Base-by-base conservation (phyloP, 805 yeast genomes). In the Saccharomycopsis sp. region DNA sequence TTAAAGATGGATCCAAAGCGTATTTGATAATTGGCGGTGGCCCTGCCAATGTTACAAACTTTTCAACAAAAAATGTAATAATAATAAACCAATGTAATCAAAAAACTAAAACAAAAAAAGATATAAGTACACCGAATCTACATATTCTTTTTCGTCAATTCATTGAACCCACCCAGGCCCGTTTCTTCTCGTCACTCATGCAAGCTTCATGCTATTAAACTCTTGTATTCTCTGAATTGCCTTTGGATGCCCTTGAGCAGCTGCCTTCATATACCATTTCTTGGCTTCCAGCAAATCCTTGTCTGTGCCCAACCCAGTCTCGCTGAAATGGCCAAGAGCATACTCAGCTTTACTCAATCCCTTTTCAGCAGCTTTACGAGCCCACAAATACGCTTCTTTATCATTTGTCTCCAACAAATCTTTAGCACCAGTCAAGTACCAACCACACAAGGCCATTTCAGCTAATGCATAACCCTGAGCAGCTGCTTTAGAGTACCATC, bases 401-500 rank as follows among this genome's bases (percentile, higher is more conserved):
- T 75, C 81, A 58, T 79, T 78, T 5, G 72, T 70, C 35, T 64
- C 62, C 35, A 83, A 58, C 1, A 75, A 63, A 2, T 70, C 75
- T 11, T 68, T 67, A 0, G 77, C 77, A 2, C 94, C 94, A 0
- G 87, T 78, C 9, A 83, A 68, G 53, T 79, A 77, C 89, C 90
- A 83, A 39, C 88, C 88, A 48, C 83, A 75, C 28, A 84, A 62
- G 0, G 85, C 86, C 57, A 84, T 66, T 58, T 83, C 82, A 2
- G 85, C 80, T 55, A 79, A 75, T 0, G 81, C 70, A 54, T 81
- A 80, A 13, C 81, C 82, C 48, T 71, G 67, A 35, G 68, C 71
- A 2, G 88, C 86, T 3, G 85, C 81, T 43, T 75, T 68, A 7
- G 80, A 67, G 59, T 83, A 85, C 89, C 90, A 85, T 11, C 82